phyloP scores from a whole-genome alignment of 2,329 filamentous ascomycete species.

The Tolypocladium inflatum region DNA sequence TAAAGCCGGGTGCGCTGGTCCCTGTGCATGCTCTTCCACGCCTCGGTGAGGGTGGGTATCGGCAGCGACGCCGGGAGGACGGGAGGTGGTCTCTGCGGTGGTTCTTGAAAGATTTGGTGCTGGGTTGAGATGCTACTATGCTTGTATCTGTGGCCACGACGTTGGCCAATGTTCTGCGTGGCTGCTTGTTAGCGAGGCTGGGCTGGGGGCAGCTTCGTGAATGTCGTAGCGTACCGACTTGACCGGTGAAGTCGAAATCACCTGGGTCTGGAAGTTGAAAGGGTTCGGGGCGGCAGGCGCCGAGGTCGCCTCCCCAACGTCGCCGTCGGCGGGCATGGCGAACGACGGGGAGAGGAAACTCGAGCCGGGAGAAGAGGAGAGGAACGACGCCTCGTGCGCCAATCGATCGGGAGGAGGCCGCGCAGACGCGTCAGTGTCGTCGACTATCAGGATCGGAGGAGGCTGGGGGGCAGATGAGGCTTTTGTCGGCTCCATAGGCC shows the following conservation, averaged over 20 bases:
- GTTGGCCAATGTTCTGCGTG: conserved; percentile 71
- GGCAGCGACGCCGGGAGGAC: conserved; percentile 87
- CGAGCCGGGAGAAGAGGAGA: background rate
- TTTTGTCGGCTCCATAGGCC: conserved; percentile 7
- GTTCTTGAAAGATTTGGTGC: conserved; percentile 94
- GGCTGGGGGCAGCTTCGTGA: too few relatives aligned
- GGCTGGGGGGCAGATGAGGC: background rate
- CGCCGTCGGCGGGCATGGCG: conserved; percentile 7
- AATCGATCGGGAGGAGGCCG: background rate
- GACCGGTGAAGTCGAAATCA: conserved; percentile 63
- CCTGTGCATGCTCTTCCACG: conserved; percentile 78
- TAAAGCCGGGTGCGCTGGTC: conserved; percentile 75
- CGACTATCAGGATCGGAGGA: conserved; percentile 7
- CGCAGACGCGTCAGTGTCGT: conserved; percentile 10
- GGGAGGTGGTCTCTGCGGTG: conserved; percentile 73
- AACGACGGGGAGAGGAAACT: conserved; percentile 6
- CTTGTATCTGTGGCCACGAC: conserved; percentile 94
- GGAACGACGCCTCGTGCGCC: background rate
- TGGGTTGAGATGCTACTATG: conserved; percentile 82
- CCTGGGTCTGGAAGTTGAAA: conserved; percentile 90
- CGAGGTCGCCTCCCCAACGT: conserved; percentile 4
- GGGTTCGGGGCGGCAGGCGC: conserved; percentile 45
- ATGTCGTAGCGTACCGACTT: conserved; percentile 54
- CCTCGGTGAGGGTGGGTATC: conserved; percentile 81
- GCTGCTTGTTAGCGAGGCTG: background rate